phyloP scores from a whole-genome alignment of 768 basidiomycete species.

The Boletus tomentosulus region DNA sequence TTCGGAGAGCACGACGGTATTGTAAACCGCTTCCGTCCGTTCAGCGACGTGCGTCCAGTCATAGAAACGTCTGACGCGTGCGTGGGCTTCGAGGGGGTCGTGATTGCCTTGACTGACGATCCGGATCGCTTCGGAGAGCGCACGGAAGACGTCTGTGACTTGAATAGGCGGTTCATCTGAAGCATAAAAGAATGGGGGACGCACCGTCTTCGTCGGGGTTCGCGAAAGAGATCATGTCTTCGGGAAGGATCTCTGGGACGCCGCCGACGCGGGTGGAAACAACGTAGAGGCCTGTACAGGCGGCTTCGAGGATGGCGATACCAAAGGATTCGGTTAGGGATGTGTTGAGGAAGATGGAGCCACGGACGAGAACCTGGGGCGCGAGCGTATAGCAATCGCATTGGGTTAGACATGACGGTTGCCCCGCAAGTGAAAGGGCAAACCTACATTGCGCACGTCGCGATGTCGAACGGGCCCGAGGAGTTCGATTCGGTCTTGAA shows the following conservation, averaged over 20 bases:
- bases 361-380: conserved; percentile 72
- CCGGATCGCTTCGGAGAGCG: conserved; percentile 74
- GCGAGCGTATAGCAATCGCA: background rate
- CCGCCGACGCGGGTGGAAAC: conserved; percentile 94
- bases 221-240: conserved; percentile 94
- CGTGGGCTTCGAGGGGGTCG: conserved; percentile 72
- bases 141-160: conserved; percentile 74
- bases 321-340: conserved; percentile 96
- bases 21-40: conserved; percentile 83
- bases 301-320: conserved; percentile 96
- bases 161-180: background rate
- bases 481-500: conserved; percentile 90
- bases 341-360: conserved; percentile 91
- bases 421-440: fast-evolving
- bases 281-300: conserved; percentile 90
- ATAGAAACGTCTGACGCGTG: conserved; percentile 78
- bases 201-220: conserved; percentile 90
- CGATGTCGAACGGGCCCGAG: conserved; percentile 76
- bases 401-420: background rate
- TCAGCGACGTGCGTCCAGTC: conserved; percentile 77
- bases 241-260: conserved; percentile 90
- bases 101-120: conserved; percentile 66
- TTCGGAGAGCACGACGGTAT: conserved; percentile 53
- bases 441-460: conserved; percentile 75
- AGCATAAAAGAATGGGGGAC: conserved; percentile 15